phyloP scores from a whole-genome alignment of 345 rosid genomes.

The Gossypium arboreum region DNA sequence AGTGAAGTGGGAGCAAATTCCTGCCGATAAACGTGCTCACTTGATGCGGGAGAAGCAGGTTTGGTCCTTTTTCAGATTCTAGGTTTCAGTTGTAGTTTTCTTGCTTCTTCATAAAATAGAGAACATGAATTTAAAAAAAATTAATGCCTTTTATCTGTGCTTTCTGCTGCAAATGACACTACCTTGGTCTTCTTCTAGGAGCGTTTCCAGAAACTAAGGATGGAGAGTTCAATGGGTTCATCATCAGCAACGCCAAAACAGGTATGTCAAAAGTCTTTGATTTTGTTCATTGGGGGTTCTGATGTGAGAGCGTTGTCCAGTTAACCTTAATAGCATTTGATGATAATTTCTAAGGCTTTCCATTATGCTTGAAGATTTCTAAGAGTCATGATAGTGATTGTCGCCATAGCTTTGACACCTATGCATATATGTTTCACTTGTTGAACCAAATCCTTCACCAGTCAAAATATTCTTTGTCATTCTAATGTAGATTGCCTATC shows the following conservation, averaged over 20 bases:
- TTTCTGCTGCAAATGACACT: not conserved
- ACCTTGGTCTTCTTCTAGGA: constrained; percentile 43
- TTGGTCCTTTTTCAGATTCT: not conserved
- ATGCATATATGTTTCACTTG: not conserved
- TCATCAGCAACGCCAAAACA: constrained; percentile 79
- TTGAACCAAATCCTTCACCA: not conserved
- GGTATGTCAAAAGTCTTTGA: constrained; percentile 31
- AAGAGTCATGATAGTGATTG: not conserved
- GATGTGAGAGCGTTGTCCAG: not conserved
- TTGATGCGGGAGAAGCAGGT: constrained; percentile 92
- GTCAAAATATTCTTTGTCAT: not conserved
- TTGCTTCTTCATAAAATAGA: not conserved
- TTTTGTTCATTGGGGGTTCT: not conserved
- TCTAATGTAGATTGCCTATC: constrained; percentile 53
- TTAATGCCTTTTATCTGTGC: not conserved
- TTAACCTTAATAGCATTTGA: not conserved
- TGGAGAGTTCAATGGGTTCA: constrained; percentile 83
- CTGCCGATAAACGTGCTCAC: constrained; percentile 81
- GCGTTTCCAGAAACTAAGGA: constrained; percentile 73
- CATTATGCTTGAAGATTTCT: not conserved
- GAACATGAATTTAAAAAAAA: not conserved
- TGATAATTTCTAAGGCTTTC: not conserved
- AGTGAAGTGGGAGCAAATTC: constrained; percentile 88
- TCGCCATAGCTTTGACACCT: not conserved
- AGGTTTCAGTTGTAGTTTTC: not conserved